Conservation (phyloP, 2,329 filamentous ascomycete species). For the Fusarium metavorans region DNA sequence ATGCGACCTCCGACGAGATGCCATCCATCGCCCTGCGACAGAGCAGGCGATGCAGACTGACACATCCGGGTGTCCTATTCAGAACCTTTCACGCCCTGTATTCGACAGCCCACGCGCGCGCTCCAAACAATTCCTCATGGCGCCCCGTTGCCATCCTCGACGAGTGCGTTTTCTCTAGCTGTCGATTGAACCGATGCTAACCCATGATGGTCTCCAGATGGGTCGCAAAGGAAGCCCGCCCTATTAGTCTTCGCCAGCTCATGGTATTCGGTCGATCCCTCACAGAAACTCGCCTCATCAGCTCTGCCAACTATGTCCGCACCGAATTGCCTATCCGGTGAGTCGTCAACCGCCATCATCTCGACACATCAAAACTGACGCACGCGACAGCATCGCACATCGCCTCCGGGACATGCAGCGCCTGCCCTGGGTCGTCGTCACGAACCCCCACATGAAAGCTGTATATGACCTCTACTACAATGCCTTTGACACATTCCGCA, state of each 20-base stretch:
- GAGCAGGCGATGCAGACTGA: slow-evolving; percentile 56
- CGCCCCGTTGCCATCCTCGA: slow-evolving; percentile 73
- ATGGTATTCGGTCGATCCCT: slow-evolving; percentile 97
- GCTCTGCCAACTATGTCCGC: slow-evolving; percentile 97
- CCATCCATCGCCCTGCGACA: slow-evolving; percentile 59
- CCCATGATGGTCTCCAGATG: slow-evolving; percentile 68
- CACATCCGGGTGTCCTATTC: slow-evolving; percentile 28
- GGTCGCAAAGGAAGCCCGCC: slow-evolving; percentile 90
- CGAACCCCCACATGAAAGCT: slow-evolving; percentile 92
- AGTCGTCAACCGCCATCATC: slow-evolving; percentile 25
- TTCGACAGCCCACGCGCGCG: slow-evolving; percentile 33
- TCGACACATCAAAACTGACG: slow-evolving; percentile 26
- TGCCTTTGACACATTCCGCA: slow-evolving; percentile 92
- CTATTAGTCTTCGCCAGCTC: slow-evolving; percentile 95
- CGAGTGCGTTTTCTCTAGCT: slow-evolving; percentile 61
- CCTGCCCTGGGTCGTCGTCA: slow-evolving; percentile 93
- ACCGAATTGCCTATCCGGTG: slow-evolving; percentile 84
- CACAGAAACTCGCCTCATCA: slow-evolving; percentile 88
- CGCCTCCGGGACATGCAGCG: slow-evolving; percentile 97
- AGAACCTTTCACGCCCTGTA: slow-evolving; percentile 4
- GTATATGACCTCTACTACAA: slow-evolving; percentile 98
- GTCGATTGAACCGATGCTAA: slow-evolving; percentile 28
- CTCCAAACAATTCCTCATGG: slow-evolving; percentile 60
- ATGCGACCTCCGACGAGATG: slow-evolving; percentile 58
- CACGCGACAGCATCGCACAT: slow-evolving; percentile 78